Evolutionary conservation across 176 grass and related monocot genomes (phyloP), one percentile per base, ranked within the genome.

Genomic region (Aegilops umbellulata): DNA sequence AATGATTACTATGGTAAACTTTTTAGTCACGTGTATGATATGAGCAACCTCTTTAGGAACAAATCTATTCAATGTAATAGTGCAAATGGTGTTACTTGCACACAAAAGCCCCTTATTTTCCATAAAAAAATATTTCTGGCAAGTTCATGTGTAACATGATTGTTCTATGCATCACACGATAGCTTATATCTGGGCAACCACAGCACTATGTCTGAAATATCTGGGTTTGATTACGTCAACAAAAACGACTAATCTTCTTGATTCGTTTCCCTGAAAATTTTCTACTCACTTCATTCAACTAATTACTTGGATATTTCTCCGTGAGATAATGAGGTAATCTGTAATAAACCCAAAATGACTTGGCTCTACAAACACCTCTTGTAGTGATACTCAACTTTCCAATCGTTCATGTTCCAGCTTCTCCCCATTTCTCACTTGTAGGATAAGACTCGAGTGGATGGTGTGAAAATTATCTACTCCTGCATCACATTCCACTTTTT

Each of bases 11-110:
- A 8, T 36, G 27, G 10, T 67, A 20, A 80, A 29, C 19, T 72
- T 7, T 27, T 23, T 41, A 69, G 44, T 69, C 7, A 66, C 23
- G 19, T 47, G 25, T 67, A 46, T 60, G 24, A 30, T 65, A 22
- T 67, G 25, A 81, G 15, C 15, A 53, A 15, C 0, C 74, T n/a
- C 51, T 58, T 78, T 78, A 78, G 31, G 60, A 44, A 17, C 35
- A 60, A 14, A 68, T 86, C 76, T 53, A 8, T 61, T 75, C 79
- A 87, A 67, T 76, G 15, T 41, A 82, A 55, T 55, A 49, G 10
- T 77, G 44, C 60, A 22, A 19, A 15, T 34, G 1, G 65, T 67
- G 32, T 20, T 14, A 77, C 60, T 82, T 82, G 32, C 16, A 55
- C 44, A 77, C 29, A 74, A 15, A 20, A 41, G 9, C 19, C 36